These are phyloP conservation scores for Speleostelium caveatum DNA, from an alignment of 78 protist genomes.

Conservation along the genomic window DNA sequence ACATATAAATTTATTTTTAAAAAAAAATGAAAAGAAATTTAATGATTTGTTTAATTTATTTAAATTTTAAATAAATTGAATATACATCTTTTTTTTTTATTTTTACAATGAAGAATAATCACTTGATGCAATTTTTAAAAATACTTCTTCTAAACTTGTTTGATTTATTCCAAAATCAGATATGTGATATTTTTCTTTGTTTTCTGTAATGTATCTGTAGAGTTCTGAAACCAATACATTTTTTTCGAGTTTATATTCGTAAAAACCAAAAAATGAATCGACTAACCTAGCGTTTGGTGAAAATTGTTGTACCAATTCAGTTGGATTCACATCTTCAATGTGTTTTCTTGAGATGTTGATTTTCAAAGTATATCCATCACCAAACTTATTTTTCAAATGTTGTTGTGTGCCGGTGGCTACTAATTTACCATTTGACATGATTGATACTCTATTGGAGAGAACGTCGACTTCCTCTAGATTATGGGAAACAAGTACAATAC, in stretches of 20 bases:
- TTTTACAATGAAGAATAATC: too few relatives aligned
- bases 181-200: constrained; percentile 40
- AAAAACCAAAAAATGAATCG: constrained; percentile 5
- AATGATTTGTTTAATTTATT: too few relatives aligned
- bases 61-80: too few relatives aligned
- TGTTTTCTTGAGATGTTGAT: not conserved
- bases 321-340: not conserved
- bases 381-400: constrained; percentile 86
- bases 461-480: constrained; percentile 86
- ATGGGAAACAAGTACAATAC: constrained; percentile 79
- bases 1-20: too few relatives aligned
- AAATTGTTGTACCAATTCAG: constrained; percentile 28
- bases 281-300: constrained; percentile 17
- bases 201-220: constrained; percentile 1
- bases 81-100: too few relatives aligned
- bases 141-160: constrained; percentile 60
- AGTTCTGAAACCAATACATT: constrained; percentile 19
- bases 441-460: constrained; percentile 89
- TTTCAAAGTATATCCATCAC: constrained; percentile 84
- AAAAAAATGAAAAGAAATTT: too few relatives aligned
- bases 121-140: constrained; percentile 33
- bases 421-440: constrained; percentile 85
- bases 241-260: constrained; percentile 29
- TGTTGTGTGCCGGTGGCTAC: constrained; percentile 79
- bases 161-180: constrained; percentile 40